Conservation (phyloP, 805 yeast species). For the Cyberlindnera misumaiensis region DNA sequence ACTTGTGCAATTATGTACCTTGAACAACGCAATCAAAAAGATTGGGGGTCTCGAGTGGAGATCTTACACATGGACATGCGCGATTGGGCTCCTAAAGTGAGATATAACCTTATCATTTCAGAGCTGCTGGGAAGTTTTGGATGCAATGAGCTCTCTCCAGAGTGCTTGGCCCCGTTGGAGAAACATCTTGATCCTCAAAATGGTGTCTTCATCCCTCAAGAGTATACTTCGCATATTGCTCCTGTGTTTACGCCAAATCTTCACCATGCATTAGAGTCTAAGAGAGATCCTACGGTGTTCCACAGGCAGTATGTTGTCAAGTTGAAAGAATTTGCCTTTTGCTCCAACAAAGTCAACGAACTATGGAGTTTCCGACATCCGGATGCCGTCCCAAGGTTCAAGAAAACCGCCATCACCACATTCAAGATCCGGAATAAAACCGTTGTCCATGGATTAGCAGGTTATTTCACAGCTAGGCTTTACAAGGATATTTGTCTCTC, state of each 20-base stretch:
- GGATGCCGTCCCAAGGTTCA: slow-evolving; percentile 40
- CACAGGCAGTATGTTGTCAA: slow-evolving; percentile 43
- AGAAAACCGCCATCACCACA: slow-evolving; percentile 24
- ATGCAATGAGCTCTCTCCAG: slow-evolving; percentile 87
- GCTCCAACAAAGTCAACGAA: slow-evolving; percentile 41
- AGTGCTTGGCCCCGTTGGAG: slow-evolving; percentile 49
- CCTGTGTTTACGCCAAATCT: slow-evolving; percentile 61
- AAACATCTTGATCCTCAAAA: slow-evolving; percentile 28
- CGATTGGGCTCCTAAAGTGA: slow-evolving; percentile 33
- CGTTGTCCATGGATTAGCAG: slow-evolving; percentile 65
- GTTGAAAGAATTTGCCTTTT: slow-evolving; percentile 33
- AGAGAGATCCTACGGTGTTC: slow-evolving; percentile 28
- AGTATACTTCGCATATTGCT: slow-evolving; percentile 51
- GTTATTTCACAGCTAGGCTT: slow-evolving; percentile 67
- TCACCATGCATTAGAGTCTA: slow-evolving; percentile 28
- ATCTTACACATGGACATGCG: slow-evolving; percentile 57
- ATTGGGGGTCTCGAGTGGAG: slow-evolving; percentile 48
- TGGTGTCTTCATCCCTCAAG: slow-evolving; percentile 58
- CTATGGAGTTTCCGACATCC: slow-evolving; percentile 65
- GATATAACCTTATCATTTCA: slow-evolving; percentile 59
- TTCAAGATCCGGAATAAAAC: slow-evolving; percentile 44
- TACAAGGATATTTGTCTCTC: slow-evolving; percentile 52
- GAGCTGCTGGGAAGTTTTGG: slow-evolving; percentile 90
- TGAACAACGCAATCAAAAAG: slow-evolving; percentile 37
- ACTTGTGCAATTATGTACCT: slow-evolving; percentile 49